Base-by-base conservation (phyloP, 495 filamentous ascomycete genomes). In the Lineolata rhizophorae region DNA sequence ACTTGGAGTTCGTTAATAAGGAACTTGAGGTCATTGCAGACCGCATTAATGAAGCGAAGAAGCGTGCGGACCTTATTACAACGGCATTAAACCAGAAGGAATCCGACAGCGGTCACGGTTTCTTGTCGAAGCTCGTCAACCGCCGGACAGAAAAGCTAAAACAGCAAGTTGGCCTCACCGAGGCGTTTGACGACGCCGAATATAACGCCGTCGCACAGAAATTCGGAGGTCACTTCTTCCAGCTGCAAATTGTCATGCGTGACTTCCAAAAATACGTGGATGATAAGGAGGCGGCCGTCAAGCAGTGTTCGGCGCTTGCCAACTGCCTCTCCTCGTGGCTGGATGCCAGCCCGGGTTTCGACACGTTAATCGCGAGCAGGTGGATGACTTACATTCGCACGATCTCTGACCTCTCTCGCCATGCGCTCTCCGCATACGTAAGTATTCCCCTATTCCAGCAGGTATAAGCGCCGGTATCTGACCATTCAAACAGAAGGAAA, bases 1-100 rank as follows among this genome's bases (percentile, higher is more conserved):
- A 68, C 22, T 61, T 95, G 20, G 52, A 69, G 29, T 53, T 54
- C 21, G 78, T 81, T 3, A 53, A 64, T 9, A 55, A 63, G 20
- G 62, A 67, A 30, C 61, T 87, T 31, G 72, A 70, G 14, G 65
- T 64, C 9, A 67, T 84, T 27, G 72, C 77, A 22, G 62, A 73
- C 19, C 72, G 83, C 16, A 93, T 97, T 45, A 90, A 95, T 55
- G 79, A 84, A 37, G 63, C 80, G 40, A 94, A 93, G 52, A 83
- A 79, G 49, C 76, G 85, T 9, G 79, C 78, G 16, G 79, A 93
- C 40, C 64, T 91, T 34, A 73, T 95, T 17, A 80, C 76, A 4
- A 73, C 90, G 49, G 82, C 90, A 39, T 72, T 87, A 24, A 65
- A 71, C 29, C 66, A 80, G 25, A 87, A 87, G 53, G 9, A 8